Evolutionary conservation across 768 basidiomycete species (phyloP), one percentile per base, ranked within the genome.

Genomic region (Amylocystis lapponica): DNA sequence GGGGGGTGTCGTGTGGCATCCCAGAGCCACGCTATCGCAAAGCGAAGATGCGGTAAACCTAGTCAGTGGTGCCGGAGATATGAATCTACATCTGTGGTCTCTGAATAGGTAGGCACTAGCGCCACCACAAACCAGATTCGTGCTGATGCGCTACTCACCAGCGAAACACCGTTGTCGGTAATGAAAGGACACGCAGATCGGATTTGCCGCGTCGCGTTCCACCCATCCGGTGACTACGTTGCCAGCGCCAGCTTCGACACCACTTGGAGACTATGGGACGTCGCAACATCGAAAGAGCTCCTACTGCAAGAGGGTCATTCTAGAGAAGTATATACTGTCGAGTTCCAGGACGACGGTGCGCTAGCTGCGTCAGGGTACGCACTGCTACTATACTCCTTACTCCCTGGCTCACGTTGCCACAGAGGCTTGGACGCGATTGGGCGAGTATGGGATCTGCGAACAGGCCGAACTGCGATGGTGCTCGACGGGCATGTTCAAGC

Each of bases 1-100:
- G 22, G 92, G 96, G 38, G 96, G 96, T 16, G 83, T 97, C 34
- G 93, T 94, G 29, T 99, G 96, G 96, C 94, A 99, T 69, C 96
- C 96, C 1, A 70, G 82, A 55, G 94, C 95, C 14, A 96, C 94
- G 1, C 57, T 94, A 12, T 62, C 82, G 37, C 79, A 83, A 61
- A 60, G 71, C 41, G 65, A 76, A 59, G 68, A 78, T 49, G 41
- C 72, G 1, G 83, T 89, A 12, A 97, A 96, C 61, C 71, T 99
- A 39, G 94, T 79, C 3, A 95, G 91, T 47, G 90, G 93, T 29
- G 95, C 85, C 5, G 93, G 85, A 12, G 96, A 99, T 61, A 79
- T 78, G 37, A 78, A 72, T 50, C 76, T 98, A 37, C 80, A 89
- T 58, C 67, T 98, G 12, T 99, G 95, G 94, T 89, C 88, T 20